phyloP scores from a whole-genome alignment of 2,329 filamentous ascomycete species.

The Coniochaeta sp. region DNA sequence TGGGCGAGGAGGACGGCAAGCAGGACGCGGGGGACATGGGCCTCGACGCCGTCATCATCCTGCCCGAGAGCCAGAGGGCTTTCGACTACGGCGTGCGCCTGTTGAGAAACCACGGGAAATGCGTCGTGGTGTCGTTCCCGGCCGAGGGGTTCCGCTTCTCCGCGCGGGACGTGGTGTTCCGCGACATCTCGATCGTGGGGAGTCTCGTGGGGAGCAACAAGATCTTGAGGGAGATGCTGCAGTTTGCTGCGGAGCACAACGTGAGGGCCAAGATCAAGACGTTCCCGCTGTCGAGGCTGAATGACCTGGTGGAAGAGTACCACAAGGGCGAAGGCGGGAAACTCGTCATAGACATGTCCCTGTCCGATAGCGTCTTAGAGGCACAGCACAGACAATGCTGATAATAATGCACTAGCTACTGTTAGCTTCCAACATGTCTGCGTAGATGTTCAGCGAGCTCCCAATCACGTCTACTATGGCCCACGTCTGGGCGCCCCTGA shows the following conservation, averaged over 20 bases:
- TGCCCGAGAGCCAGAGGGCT: constrained; percentile 36
- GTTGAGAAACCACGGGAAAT: constrained; percentile 34
- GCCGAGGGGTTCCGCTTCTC: constrained; percentile 33
- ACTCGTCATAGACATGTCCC: constrained; percentile 30
- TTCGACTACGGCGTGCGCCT: constrained; percentile 38
- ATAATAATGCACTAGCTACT: constrained; percentile 10
- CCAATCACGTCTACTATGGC: constrained; percentile 10
- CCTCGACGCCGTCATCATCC: constrained; percentile 35
- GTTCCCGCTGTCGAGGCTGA: constrained; percentile 25
- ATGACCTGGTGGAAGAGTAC: constrained; percentile 34
- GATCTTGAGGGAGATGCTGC: constrained; percentile 28
- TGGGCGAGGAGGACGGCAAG: constrained; percentile 27
- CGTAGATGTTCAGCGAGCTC: constrained; percentile 7
- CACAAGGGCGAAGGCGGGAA: constrained; percentile 35
- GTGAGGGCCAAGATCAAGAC: constrained; percentile 25
- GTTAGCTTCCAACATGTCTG: constrained; percentile 8
- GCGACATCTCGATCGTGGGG: constrained; percentile 32
- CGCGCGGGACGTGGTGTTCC: constrained; percentile 31
- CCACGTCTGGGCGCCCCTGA: constrained; percentile 10
- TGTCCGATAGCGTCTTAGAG: constrained; percentile 4
- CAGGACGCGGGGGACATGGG: constrained; percentile 30
- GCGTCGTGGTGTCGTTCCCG: constrained; percentile 38
- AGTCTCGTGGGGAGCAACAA: constrained; percentile 33
- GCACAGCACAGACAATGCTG: no score
- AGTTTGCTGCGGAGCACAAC: constrained; percentile 26